Base-by-base conservation (phyloP, 495 filamentous ascomycete genomes). In the Recurvomyces mirabilis region DNA sequence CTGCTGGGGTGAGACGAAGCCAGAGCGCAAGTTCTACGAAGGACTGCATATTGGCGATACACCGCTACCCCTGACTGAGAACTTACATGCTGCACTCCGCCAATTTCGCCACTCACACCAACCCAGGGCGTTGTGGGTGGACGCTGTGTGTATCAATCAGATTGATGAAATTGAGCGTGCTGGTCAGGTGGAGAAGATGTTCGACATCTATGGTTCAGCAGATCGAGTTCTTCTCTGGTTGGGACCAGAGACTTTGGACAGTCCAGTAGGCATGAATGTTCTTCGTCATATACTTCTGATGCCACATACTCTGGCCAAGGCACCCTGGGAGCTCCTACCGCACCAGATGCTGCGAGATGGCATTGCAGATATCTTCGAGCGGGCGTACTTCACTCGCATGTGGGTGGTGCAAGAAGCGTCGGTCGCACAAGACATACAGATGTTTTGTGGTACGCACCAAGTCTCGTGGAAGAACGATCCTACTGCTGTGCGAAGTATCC, bases 141-240 rank as follows among this genome's bases (percentile, higher is more conserved):
- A 40, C 15, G 37, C 37, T 3, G 26, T 40, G 13, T 24, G 43
- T 23, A 47, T 34, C 38, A 46, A 47, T 20, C 49, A 53, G 20
- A 6, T 10, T 11, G 46, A 54, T 34, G 22, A 41, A 12, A 20
- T 14, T 12, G 56, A 59, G 21, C 53, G 50, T 14, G 43, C 17
- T n/a, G 7, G 25, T 5, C 56, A 59, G 33, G 46, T 56, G 3
- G 13, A 7, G 7, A 21, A 33, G 23, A 59, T 59, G 56, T 10
- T 18, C 6, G 34, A 44, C 0, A 44, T 58, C 10, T 58, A 49
- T 28, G 42, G 21, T 20, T 18, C 14, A 4, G 55, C 55, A 3
- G 20, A 10, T n/a, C 20, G 25, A 23, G 48, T 55, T 23, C 17
- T 53, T n/a, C 41, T 37, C 19, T 58, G 52, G 52, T 36, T 58